Evolutionary conservation across 2,329 filamentous ascomycete species (phyloP).

Genomic region (Colletotrichum nymphaeae): DNA sequence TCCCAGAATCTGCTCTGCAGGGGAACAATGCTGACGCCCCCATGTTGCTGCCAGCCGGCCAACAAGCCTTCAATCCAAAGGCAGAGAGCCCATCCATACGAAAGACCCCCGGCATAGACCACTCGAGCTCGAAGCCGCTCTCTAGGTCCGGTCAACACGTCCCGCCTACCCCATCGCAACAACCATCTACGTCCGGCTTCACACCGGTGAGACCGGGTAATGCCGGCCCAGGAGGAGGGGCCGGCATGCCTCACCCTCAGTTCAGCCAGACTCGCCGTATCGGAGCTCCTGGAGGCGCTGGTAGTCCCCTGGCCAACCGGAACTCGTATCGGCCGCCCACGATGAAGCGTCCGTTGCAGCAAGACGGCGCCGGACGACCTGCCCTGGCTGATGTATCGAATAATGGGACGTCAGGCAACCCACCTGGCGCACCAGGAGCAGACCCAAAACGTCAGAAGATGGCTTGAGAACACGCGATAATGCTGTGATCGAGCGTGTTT

Average conservation of each 20-base stretch:
- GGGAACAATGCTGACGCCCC: slow-evolving; percentile 53
- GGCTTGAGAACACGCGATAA: slow-evolving; percentile 37
- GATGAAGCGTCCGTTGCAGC: slow-evolving; percentile 51
- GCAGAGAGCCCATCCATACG: slow-evolving; percentile 86
- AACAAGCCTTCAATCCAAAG: slow-evolving; percentile 76
- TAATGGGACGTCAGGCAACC: slow-evolving; percentile 49
- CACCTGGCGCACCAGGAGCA: slow-evolving; percentile 41
- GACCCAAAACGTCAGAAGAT: slow-evolving; percentile 67
- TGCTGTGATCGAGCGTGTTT: not conserved
- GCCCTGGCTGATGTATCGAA: slow-evolving; percentile 63
- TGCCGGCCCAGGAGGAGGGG: not conserved
- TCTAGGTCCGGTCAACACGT: slow-evolving; percentile 67
- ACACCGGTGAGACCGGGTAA: slow-evolving; percentile 30
- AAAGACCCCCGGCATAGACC: slow-evolving; percentile 89
- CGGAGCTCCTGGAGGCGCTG: slow-evolving; percentile 64
- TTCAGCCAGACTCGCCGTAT: slow-evolving; percentile 67
- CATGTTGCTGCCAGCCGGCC: slow-evolving; percentile 51
- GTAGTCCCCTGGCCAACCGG: slow-evolving; percentile 69
- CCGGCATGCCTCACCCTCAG: slow-evolving; percentile 62
- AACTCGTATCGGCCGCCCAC: slow-evolving; percentile 69
- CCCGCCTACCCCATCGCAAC: slow-evolving; percentile 48
- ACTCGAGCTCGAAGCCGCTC: slow-evolving; percentile 80
- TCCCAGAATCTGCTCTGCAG: slow-evolving; percentile 57
- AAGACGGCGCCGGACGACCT: slow-evolving; percentile 47
- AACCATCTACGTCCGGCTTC: slow-evolving; percentile 34